phyloP scores from a whole-genome alignment of 495 filamentous ascomycete species.

The Neurospora tetraspora region DNA sequence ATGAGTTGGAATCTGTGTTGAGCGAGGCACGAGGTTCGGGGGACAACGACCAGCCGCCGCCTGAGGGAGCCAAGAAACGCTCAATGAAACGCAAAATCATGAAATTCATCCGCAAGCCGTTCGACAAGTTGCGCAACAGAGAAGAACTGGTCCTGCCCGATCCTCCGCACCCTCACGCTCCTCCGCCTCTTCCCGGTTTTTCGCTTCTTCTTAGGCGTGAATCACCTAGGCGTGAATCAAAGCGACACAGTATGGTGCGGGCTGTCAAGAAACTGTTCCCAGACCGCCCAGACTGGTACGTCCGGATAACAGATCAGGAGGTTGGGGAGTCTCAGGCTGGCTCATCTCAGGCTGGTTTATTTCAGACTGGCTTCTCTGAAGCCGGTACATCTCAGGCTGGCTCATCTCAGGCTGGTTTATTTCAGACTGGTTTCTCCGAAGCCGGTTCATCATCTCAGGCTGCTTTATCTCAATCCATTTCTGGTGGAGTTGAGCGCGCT shows the following conservation, averaged over 20 bases:
- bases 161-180: not conserved
- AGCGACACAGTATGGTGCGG: not conserved
- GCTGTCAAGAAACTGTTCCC: not conserved
- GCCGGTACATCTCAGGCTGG: not conserved
- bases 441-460: not conserved
- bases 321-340: not conserved
- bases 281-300: not conserved
- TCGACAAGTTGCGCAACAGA: not conserved
- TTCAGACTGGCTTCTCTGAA: no score
- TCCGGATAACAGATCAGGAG: not conserved
- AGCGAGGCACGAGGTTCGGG: not conserved
- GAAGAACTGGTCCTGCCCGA: not conserved
- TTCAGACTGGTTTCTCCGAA: not conserved
- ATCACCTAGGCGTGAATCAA: not conserved
- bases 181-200: not conserved
- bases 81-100: not conserved
- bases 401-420: not conserved
- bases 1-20: not conserved
- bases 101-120: not conserved
- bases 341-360: not conserved
- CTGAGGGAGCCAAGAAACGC: not conserved
- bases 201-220: not conserved
- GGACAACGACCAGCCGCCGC: not conserved
- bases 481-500: not conserved
- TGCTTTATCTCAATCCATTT: not conserved